Evolutionary conservation across 805 yeast species (phyloP), one percentile per base, ranked within the genome.

Genomic region (Metschnikowia rubicola): DNA sequence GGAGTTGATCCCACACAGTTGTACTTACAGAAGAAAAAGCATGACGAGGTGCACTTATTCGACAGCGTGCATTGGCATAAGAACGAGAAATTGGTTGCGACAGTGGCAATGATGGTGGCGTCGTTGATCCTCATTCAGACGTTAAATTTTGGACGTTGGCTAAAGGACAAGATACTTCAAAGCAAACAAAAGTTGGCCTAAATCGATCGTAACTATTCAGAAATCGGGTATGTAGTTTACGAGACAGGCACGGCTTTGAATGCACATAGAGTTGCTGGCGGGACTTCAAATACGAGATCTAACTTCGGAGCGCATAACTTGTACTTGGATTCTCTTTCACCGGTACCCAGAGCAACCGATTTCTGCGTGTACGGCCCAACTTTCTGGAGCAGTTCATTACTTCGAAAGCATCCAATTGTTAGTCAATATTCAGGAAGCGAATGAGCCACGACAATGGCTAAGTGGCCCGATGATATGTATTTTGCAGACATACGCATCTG

Each of bases 51-150:
- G 9, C 68, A 63, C 30, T 60, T 78, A 3, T 63, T 77, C 28
- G 74, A 78, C 49, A 61, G 63, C 28, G 78, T 77, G 0, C 63
- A 80, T 33, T 69, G 83, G 60, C 50, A 65, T 10, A 79, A 81
- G 26, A 75, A 83, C 58, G 82, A 80, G 52, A 56, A 69, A 35
- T 55, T 79, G 41, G 68, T 81, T 0, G 48, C 71, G 39, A 70
- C 75, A 0, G 63, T 78, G 3, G 48, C 66, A 11, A 51, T 56
- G 40, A 59, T 65, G 61, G 50, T 54, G 17, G 56, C 44, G 2
- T 44, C 59, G 12, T 42, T 63, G 30, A 52, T 51, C 46, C 47
- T 56, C 12, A 21, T 62, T 26, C 50, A 56, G 37, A 50, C 53
- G 1, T 19, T 58, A 13, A 43, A 43, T 11, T 17, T 53, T 5